phyloP scores from a whole-genome alignment of 2,329 filamentous ascomycete species.

The Periconia digitata region DNA sequence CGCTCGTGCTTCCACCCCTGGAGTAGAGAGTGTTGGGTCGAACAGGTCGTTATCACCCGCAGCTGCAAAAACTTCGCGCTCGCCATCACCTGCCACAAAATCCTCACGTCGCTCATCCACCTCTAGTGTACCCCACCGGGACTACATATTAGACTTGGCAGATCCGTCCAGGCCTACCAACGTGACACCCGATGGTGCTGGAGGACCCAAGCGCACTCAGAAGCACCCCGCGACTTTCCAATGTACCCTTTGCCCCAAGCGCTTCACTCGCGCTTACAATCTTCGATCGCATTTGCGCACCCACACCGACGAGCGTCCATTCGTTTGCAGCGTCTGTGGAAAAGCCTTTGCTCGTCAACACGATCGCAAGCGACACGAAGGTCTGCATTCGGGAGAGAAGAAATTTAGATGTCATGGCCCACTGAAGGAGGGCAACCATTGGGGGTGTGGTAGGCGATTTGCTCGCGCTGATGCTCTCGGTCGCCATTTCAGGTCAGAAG shows the following conservation, averaged over 20 bases:
- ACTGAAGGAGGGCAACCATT: slow-evolving; percentile 77
- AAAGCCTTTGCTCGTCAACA: slow-evolving; percentile 98
- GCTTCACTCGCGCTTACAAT: slow-evolving; percentile 96
- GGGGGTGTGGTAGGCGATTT: slow-evolving; percentile 92
- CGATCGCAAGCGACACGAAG: slow-evolving; percentile 95
- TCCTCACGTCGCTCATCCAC: slow-evolving; percentile 54
- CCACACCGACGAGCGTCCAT: slow-evolving; percentile 94
- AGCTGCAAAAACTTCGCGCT: slow-evolving; percentile 47
- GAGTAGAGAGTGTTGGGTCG: slow-evolving; percentile 27
- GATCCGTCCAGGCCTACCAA: slow-evolving; percentile 78
- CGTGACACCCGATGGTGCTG: slow-evolving; percentile 36
- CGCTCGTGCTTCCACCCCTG: slow-evolving; percentile 49
- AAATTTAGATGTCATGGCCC: slow-evolving; percentile 97
- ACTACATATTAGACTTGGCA: slow-evolving; percentile 86
- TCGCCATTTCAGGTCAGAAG: slow-evolving; percentile 92
- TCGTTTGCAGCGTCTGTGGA: slow-evolving; percentile 94
- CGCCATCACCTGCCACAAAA: slow-evolving; percentile 52
- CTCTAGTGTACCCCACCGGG: slow-evolving; percentile 58
- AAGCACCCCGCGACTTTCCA: slow-evolving; percentile 98
- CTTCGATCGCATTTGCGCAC: slow-evolving; percentile 92
- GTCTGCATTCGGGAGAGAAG: slow-evolving; percentile 94
- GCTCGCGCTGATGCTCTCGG: slow-evolving; percentile 93
- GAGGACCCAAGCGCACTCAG: slow-evolving; percentile 74
- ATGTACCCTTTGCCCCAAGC: slow-evolving; percentile 88
- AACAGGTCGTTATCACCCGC: slow-evolving; percentile 47